These are phyloP conservation scores for Neophaeococcomyces mojaviensis DNA, from an alignment of 2,329 filamentous ascomycete genomes.

Conservation along the genomic window DNA sequence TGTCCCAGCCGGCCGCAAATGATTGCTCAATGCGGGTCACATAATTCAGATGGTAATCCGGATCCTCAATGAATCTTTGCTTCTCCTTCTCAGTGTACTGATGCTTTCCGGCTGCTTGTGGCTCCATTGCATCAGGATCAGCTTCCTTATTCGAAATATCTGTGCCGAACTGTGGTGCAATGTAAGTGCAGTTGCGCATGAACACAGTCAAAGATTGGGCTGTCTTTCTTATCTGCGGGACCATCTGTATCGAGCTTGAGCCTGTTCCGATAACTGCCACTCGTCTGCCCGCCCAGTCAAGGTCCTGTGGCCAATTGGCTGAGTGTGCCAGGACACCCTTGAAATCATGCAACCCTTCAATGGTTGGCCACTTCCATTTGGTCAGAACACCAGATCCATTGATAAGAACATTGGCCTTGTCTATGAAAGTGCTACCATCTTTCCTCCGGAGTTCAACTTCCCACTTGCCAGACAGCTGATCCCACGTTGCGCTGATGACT, in stretches of 20 bases:
- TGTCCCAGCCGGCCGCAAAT: slow-evolving; percentile 10
- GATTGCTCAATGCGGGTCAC: slow-evolving; percentile 11
- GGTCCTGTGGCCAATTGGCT: slow-evolving; percentile 26
- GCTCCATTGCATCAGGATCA: slow-evolving; percentile 16
- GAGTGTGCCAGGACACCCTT: slow-evolving; percentile 28
- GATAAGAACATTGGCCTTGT: slow-evolving; percentile 15
- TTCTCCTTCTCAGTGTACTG: slow-evolving; percentile 15
- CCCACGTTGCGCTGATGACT: slow-evolving; percentile 12
- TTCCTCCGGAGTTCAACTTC: slow-evolving; percentile 10
- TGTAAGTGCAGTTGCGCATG: slow-evolving; percentile 26
- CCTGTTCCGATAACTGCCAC: slow-evolving; percentile 24
- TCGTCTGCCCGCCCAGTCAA: slow-evolving; percentile 23
- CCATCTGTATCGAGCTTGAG: slow-evolving; percentile 23
- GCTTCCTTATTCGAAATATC: slow-evolving; percentile 13
- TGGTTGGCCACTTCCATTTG: slow-evolving; percentile 30
- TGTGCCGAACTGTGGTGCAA: slow-evolving; percentile 20
- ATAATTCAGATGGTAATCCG: slow-evolving; percentile 14
- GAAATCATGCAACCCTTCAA: slow-evolving; percentile 29
- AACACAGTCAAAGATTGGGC: slow-evolving; percentile 26
- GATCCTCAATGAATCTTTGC: slow-evolving; percentile 12
- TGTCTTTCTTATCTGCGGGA: slow-evolving; percentile 31
- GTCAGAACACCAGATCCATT: slow-evolving; percentile 23
- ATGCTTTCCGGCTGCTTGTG: slow-evolving; percentile 18
- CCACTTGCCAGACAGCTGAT: slow-evolving; percentile 12
- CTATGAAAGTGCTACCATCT: slow-evolving; percentile 15